A percentile compares a stretch with the other conserved stretches of the same genome.
Evolutionary conservation across 225 moss, liverwort and hornwort genomes (phyloP).

Genomic region (Climacium dendroides): DNA sequence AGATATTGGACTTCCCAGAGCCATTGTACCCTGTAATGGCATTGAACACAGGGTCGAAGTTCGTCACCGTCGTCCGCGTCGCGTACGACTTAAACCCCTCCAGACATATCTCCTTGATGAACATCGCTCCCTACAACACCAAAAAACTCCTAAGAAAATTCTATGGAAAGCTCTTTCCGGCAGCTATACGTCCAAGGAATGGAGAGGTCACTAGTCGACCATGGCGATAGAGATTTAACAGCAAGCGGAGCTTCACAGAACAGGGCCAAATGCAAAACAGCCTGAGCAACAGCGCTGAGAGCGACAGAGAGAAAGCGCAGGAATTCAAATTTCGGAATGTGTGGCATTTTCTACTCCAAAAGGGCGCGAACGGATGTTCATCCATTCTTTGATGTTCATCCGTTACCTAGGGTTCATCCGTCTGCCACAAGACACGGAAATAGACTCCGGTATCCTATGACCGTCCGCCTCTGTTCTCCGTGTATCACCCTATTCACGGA

Average conservation of each 20-base stretch:
- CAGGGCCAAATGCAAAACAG: not conserved
- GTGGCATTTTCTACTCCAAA: slow-evolving; percentile 5
- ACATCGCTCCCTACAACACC: slow-evolving; percentile 33
- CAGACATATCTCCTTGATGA: slow-evolving; percentile 87
- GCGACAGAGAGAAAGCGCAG: not conserved
- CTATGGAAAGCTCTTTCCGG: not conserved
- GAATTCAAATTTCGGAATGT: slow-evolving; percentile 1
- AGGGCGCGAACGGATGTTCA: not conserved
- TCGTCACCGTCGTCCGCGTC: slow-evolving; percentile 77
- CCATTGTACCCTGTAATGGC: slow-evolving; percentile 96
- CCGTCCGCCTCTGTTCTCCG: not conserved
- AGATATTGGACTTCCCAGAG: slow-evolving; percentile 93
- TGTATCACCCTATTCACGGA: too few relatives aligned
- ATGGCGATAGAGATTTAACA: not conserved
- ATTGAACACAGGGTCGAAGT: slow-evolving; percentile 91
- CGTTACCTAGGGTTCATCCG: not conserved
- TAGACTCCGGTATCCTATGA: not conserved
- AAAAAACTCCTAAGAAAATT: not conserved
- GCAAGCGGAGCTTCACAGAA: not conserved
- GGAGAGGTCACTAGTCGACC: not conserved
- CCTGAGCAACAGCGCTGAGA: not conserved
- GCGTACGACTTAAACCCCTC: slow-evolving; percentile 98
- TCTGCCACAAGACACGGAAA: not conserved
- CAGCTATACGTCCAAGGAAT: not conserved
- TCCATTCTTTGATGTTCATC: not conserved